phyloP scores from a whole-genome alignment of 2,329 filamentous ascomycete genomes.

The Hypoxylon sp. region DNA sequence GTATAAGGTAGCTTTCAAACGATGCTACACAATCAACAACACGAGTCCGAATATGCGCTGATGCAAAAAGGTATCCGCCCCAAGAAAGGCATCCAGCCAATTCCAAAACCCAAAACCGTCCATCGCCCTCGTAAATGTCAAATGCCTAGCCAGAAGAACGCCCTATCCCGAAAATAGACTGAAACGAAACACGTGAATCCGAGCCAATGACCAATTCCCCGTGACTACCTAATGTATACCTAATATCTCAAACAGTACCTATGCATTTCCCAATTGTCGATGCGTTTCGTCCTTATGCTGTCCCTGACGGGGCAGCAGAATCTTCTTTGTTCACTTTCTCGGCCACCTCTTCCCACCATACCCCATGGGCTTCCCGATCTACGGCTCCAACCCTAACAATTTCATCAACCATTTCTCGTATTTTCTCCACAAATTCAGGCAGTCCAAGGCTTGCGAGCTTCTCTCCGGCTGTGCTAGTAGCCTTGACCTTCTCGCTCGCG shows the following conservation, averaged over 20 bases:
- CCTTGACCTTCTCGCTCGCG: constrained; percentile 78
- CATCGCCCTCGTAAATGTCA: constrained; percentile 32
- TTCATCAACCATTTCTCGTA: constrained; percentile 78
- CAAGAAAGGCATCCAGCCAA: constrained; percentile 34
- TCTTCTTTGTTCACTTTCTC: constrained; percentile 66
- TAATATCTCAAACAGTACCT: constrained; percentile 10
- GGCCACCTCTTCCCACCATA: constrained; percentile 79
- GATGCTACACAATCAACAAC: constrained; percentile 25
- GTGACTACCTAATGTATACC: constrained; percentile 41
- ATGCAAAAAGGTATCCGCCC: constrained; percentile 47
- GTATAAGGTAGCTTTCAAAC: constrained; percentile 18
- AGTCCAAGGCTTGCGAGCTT: constrained; percentile 78
- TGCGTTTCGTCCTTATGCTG: constrained; percentile 29
- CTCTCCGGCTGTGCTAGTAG: constrained; percentile 77
- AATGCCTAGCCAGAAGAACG: constrained; percentile 45
- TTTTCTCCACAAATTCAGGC: constrained; percentile 79
- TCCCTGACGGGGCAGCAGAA: constrained; percentile 29
- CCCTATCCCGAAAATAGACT: constrained; percentile 41
- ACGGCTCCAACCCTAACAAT: constrained; percentile 75
- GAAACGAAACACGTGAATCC: constrained; percentile 43
- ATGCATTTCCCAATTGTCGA: constrained; percentile 21
- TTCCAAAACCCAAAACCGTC: constrained; percentile 39
- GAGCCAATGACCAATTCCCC: constrained; percentile 37
- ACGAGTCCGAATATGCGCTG: constrained; percentile 38
- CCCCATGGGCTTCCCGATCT: constrained; percentile 76